Evolutionary conservation across 164 flowering plant species (phyloP).

Genomic region (Kingdonia uniflora): DNA sequence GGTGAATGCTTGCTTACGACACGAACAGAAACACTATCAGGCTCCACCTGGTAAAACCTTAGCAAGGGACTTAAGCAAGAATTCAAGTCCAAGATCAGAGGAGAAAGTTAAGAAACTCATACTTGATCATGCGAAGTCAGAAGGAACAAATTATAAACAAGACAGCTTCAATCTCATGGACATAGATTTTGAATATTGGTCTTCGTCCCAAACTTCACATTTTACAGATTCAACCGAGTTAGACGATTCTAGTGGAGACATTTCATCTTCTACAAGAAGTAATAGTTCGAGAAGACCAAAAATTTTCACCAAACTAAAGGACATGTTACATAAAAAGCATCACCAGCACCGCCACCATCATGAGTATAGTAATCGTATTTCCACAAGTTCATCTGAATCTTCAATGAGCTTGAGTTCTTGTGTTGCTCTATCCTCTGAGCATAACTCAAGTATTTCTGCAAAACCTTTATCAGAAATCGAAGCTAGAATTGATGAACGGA

Average conservation of each 20-base stretch:
- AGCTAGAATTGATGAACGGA: constrained; percentile 11
- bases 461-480: constrained; percentile 13
- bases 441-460: constrained; percentile 2
- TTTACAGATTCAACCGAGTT: constrained; percentile 44
- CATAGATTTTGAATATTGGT: constrained; percentile 48
- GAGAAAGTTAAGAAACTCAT: constrained; percentile 77
- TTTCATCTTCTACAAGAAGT: constrained; percentile 13
- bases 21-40: constrained; percentile 60
- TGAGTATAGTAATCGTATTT: too few relatives aligned
- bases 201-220: constrained; percentile 47
- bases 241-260: constrained; percentile 41
- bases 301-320: constrained; percentile 50
- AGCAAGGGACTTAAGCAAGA: constrained; percentile 75
- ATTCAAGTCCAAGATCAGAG: constrained; percentile 67
- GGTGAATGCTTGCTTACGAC: constrained; percentile 85
- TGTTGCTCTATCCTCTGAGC: constrained; percentile 16
- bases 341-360: too few relatives aligned
- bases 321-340: constrained; percentile 21
- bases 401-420: constrained; percentile 10
- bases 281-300: constrained; percentile 18
- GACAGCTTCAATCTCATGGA: constrained; percentile 20
- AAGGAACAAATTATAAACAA: constrained; percentile 30
- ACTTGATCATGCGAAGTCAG: constrained; percentile 61
- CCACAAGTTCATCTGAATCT: constrained; percentile 21
- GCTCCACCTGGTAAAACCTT: constrained; percentile 54